These are phyloP conservation scores for Acidiella bohemica DNA, from an alignment of 495 filamentous ascomycete genomes.

Conservation along the genomic window DNA sequence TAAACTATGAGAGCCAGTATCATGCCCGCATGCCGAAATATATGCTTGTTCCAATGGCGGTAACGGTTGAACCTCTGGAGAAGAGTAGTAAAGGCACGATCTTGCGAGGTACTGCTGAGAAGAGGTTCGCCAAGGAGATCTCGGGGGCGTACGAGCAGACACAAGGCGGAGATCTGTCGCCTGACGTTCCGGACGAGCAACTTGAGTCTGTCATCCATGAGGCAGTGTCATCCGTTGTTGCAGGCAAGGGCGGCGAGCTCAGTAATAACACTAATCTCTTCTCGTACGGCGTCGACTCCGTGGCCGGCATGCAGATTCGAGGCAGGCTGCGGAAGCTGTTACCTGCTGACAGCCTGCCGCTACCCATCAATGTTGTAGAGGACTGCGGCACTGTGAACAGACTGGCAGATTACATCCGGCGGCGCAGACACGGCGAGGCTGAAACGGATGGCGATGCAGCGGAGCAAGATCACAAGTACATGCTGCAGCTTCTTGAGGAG, in stretches of 20 bases:
- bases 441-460: conserved; percentile 1
- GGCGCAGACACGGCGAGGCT: conserved; percentile 13
- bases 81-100: conserved; percentile 45
- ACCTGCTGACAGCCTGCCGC: conserved; percentile 24
- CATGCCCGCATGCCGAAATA: conserved; percentile 33
- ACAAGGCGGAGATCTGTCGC: conserved; percentile 15
- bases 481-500: conserved; percentile 27
- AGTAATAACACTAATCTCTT: conserved; percentile 38
- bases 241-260: conserved; percentile 4
- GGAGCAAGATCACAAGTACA: conserved; percentile 17
- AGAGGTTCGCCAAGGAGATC: conserved; percentile 32
- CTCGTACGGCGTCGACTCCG: conserved; percentile 40
- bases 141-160: conserved; percentile 26
- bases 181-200: conserved; percentile 19
- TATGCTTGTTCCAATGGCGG: conserved; percentile 34
- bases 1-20: conserved; percentile 30
- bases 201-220: conserved; percentile 17
- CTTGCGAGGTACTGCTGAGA: conserved; percentile 33
- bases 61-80: conserved; percentile 22
- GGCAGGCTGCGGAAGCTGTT: conserved; percentile 32
- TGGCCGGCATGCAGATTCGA: conserved; percentile 40
- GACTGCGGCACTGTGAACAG: conserved; percentile 34
- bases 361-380: conserved; percentile 36
- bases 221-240: conserved; percentile 18
- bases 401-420: conserved; percentile 19